Percentiles rank a stretch among this genome's conserved stretches.
phyloP scores from a whole-genome alignment of 129 eudicot genomes.

The Apium graveolens region DNA sequence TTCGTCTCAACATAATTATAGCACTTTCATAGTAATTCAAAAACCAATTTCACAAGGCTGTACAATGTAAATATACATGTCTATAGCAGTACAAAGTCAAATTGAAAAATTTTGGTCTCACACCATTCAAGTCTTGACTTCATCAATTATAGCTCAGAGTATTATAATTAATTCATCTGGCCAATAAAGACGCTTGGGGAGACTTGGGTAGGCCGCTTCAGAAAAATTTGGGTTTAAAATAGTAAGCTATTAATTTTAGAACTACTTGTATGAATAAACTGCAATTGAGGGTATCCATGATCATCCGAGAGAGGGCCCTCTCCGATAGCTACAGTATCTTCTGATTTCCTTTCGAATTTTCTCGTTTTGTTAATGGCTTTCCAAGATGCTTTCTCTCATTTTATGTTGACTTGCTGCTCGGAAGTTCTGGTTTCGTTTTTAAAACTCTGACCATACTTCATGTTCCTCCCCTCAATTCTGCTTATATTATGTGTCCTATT shows the following conservation, averaged over 20 bases:
- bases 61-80: background rate
- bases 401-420: background rate
- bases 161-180: too few species aligned
- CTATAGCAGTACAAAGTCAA: background rate
- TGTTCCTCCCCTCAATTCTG: background rate
- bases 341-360: background rate
- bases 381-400: background rate
- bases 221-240: too few species aligned
- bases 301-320: too few species aligned
- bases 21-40: background rate
- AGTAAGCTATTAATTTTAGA: background rate
- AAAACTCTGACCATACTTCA: background rate
- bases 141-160: too few species aligned
- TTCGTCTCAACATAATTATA: background rate
- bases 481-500: background rate
- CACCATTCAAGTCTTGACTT: background rate
- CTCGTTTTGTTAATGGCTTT: too few species aligned
- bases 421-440: background rate
- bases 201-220: too few species aligned
- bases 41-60: background rate
- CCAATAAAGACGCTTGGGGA: too few species aligned
- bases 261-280: background rate
- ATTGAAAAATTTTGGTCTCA: background rate
- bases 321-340: too few species aligned
- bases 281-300: background rate